Conservation (phyloP, 2,329 filamentous ascomycete species). For the Ophiocordyceps australis region DNA sequence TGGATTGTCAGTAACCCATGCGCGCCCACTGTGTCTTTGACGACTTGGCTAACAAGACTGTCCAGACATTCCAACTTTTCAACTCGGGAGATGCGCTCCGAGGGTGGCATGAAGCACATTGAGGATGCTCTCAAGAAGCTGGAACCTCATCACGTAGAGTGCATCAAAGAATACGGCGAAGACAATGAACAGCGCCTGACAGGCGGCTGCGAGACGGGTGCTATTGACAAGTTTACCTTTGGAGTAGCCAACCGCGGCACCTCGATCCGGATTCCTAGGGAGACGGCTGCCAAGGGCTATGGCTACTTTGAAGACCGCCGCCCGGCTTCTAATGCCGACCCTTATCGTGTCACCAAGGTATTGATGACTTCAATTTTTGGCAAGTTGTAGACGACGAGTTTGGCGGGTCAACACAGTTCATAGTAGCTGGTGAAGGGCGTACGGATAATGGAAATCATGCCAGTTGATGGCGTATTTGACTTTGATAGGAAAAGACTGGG, state of each 20-base stretch:
- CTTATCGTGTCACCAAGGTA: constrained; percentile 67
- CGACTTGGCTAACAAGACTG: constrained; percentile 51
- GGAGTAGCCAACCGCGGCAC: constrained; percentile 93
- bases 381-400: no score
- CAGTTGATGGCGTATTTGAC: no score
- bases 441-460: no score
- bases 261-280: constrained; percentile 81
- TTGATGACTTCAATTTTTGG: constrained; percentile 51
- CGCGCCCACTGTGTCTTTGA: constrained; percentile 89
- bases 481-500: no score
- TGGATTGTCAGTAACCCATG: not conserved
- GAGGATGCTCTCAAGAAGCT: constrained; percentile 75
- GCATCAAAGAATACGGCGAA: constrained; percentile 88
- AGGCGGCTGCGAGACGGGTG: constrained; percentile 83
- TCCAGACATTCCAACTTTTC: constrained; percentile 70
- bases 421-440: no score
- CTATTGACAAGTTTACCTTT: constrained; percentile 83
- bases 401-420: no score
- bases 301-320: constrained; percentile 86
- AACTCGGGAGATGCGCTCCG: constrained; percentile 69
- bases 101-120: constrained; percentile 92
- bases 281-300: constrained; percentile 70
- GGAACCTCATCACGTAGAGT: constrained; percentile 59
- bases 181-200: constrained; percentile 92
- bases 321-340: constrained; percentile 72